A percentile compares a stretch with the other conserved stretches of the same genome.
Conservation (phyloP, 176 grass and related monocot genomes). For the Oryza australiensis region DNA sequence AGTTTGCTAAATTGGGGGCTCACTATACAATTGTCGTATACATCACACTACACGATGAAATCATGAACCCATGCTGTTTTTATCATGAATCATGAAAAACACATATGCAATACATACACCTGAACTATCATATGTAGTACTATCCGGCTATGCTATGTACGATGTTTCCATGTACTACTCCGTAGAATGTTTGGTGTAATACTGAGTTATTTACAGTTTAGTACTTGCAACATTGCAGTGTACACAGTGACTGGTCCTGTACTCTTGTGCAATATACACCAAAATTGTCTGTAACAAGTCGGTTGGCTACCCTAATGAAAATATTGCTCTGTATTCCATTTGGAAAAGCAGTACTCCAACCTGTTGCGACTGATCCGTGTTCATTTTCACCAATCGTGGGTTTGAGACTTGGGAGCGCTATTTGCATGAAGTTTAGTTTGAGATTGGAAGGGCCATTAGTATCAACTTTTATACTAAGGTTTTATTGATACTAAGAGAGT, state of each 20-base stretch:
- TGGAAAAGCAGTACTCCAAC: not conserved
- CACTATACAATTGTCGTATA: not conserved
- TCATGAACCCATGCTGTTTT: constrained; percentile 3
- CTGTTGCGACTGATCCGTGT: not conserved
- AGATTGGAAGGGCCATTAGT: no score
- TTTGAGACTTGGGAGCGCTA: no score
- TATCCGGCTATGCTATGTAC: no score
- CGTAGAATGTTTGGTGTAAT: no score
- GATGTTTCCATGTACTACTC: no score
- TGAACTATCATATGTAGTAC: no score
- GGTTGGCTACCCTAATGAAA: not conserved
- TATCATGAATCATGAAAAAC: not conserved
- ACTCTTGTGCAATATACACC: no score
- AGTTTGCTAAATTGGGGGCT: not conserved
- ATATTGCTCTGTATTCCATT: not conserved
- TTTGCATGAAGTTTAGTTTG: no score
- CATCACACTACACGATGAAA: not conserved
- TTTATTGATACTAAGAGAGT: no score
- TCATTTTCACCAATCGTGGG: not conserved
- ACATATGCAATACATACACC: not conserved
- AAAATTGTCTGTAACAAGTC: not conserved
- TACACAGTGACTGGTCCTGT: not conserved
- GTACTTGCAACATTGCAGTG: not conserved
- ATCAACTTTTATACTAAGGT: no score
- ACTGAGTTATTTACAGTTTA: not conserved